Conservation (phyloP, 192 early-diverging fungal genomes). For the Coemansia sp. region DNA sequence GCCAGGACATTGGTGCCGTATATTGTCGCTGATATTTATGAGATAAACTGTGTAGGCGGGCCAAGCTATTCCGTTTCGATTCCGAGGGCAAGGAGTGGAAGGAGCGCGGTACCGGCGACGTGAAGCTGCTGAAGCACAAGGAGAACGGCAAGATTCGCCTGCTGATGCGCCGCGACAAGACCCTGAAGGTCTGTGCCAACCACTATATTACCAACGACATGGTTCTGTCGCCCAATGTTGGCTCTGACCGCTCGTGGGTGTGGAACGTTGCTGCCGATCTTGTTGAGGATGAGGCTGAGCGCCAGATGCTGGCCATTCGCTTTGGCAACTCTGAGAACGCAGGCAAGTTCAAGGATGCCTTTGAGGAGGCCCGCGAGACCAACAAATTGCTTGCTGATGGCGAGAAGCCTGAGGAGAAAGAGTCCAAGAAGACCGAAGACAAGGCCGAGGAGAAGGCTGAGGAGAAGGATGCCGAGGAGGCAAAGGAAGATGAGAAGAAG, state of each 20-base stretch:
- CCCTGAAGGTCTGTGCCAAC: slow-evolving; percentile 98
- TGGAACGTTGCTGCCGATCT: slow-evolving; percentile 89
- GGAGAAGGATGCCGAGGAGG: not conserved
- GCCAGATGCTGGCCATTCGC: slow-evolving; percentile 90
- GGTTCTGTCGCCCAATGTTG: slow-evolving; percentile 90
- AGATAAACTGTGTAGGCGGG: slow-evolving; percentile 57
- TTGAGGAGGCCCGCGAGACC: slow-evolving; percentile 67
- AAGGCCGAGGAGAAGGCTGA: slow-evolving; percentile 11
- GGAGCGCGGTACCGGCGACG: slow-evolving; percentile 98
- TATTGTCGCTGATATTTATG: not conserved
- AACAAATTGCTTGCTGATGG: slow-evolving; percentile 34
- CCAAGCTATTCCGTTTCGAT: slow-evolving; percentile 97
- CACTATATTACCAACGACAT: slow-evolving; percentile 89
- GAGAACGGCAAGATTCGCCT: slow-evolving; percentile 84
- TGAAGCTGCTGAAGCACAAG: slow-evolving; percentile 95
- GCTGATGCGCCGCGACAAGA: slow-evolving; percentile 99
- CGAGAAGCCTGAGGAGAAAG: slow-evolving; percentile 36
- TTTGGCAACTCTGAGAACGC: slow-evolving; percentile 97
- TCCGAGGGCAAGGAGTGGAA: slow-evolving; percentile 94
- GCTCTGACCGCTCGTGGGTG: slow-evolving; percentile 99
- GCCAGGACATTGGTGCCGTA: not conserved
- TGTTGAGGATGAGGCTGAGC: slow-evolving; percentile 82
- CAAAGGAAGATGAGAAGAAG: slow-evolving; percentile 11
- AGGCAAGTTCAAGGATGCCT: slow-evolving; percentile 86
- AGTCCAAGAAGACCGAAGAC: slow-evolving; percentile 37